Evolutionary conservation across 2,329 filamentous ascomycete genomes (phyloP).

Genomic region (Aspergillus felis): DNA sequence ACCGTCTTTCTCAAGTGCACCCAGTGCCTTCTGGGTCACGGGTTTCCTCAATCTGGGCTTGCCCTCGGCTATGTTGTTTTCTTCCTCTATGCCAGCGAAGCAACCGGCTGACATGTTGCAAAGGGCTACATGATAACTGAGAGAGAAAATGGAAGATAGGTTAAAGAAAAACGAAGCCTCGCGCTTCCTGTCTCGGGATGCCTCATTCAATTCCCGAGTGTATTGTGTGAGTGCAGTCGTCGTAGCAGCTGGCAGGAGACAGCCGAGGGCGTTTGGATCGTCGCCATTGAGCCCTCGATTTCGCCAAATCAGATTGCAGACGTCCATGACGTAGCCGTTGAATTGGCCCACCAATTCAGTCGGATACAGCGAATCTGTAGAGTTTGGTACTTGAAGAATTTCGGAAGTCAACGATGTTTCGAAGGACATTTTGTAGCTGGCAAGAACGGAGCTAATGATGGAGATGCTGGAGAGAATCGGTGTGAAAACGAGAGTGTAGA

Average conservation of each 20-base stretch:
- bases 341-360: constrained; percentile 63
- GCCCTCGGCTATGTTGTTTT: constrained; percentile 25
- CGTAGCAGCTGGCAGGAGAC: constrained; percentile 47
- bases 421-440: constrained; percentile 69
- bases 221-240: constrained; percentile 43
- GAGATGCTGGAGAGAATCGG: constrained; percentile 61
- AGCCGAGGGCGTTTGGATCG: constrained; percentile 59
- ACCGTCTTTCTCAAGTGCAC: constrained; percentile 58
- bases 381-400: constrained; percentile 30
- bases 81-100: constrained; percentile 48
- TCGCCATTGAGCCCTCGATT: constrained; percentile 63
- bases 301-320: constrained; percentile 80
- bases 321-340: constrained; percentile 82
- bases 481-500: constrained; percentile 69
- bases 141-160: constrained; percentile 42
- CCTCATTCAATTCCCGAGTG: constrained; percentile 36
- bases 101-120: constrained; percentile 45
- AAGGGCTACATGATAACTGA: constrained; percentile 46
- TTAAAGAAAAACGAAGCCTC: constrained; percentile 29
- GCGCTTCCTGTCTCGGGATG: constrained; percentile 26
- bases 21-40: constrained; percentile 64
- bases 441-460: constrained; percentile 65
- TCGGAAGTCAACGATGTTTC: constrained; percentile 55
- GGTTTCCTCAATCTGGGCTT: constrained; percentile 44
- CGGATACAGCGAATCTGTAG: constrained; percentile 46